Evolutionary conservation across 176 grass and related monocot species (phyloP).

Genomic region (Secale cereale): DNA sequence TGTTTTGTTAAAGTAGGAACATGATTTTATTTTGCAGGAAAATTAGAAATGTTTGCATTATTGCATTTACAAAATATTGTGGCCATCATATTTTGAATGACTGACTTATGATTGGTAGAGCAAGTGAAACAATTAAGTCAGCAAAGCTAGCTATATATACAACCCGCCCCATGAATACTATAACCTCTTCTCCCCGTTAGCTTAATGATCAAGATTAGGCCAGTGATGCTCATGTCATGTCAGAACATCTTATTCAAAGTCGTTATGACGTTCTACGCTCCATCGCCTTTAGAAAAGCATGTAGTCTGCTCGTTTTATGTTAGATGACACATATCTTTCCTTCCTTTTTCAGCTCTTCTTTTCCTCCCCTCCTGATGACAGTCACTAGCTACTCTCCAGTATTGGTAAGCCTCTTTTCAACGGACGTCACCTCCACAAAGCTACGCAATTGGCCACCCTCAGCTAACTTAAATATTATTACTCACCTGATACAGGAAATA

Average conservation of each 20-base stretch:
- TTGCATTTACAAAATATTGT: background rate
- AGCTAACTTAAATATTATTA: too few relatives aligned
- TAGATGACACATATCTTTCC: conserved; percentile 46
- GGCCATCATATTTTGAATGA: background rate
- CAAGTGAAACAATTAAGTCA: background rate
- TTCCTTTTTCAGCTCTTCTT: background rate
- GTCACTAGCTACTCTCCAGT: background rate
- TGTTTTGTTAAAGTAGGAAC: background rate
- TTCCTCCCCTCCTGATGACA: background rate
- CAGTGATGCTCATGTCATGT: conserved; percentile 7
- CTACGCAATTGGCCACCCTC: background rate
- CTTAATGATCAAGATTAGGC: conserved; percentile 48
- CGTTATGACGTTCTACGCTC: conserved; percentile 34
- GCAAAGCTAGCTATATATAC: background rate
- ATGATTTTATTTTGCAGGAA: background rate
- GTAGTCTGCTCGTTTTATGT: conserved; percentile 14
- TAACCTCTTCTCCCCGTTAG: background rate
- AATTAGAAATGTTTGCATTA: background rate
- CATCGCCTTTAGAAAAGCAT: conserved; percentile 11
- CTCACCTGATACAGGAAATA: background rate
- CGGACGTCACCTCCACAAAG: background rate
- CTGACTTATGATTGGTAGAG: background rate
- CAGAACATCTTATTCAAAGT: conserved; percentile 24
- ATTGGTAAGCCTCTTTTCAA: background rate
- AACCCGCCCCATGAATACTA: background rate